Base-by-base conservation (phyloP, 345 rosid genomes). In the Eucalyptus erythrocorys region DNA sequence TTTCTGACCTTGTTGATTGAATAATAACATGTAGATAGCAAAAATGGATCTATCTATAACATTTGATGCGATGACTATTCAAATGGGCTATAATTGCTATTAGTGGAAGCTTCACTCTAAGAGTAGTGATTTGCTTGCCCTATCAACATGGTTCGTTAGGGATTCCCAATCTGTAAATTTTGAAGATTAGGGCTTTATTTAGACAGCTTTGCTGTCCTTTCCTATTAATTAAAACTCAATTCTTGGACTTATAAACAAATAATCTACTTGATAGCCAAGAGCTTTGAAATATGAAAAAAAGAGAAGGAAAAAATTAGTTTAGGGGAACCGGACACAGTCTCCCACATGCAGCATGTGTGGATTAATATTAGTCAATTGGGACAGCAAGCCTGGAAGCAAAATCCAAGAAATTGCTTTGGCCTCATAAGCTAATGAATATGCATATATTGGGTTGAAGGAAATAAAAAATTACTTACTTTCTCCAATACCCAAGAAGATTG, bases 331-430 rank as follows among this genome's bases (percentile, higher is more conserved):
- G 93, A 92, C 97, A 93, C 96, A 89, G 98, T 95, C 95, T 92
- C 96, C 99, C 96, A 95, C 98, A 92, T 91, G 97, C 86, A 88
- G 93, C 97, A 95, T 94, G 96, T 96, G 95, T 89, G 47, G 84
- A 82, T 91, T 71, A 90, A 92, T 92, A 93, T 91, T 90, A 92
- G 91, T 93, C 92, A 90, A 92, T 91, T 89, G 89, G 84, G 57
- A 89, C 85, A 91, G 88, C 88, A 55, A 30, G 89, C 48, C 55
- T 49, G 68, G 71, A 66, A 89, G 85, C 90, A 91, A 87, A 92
- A 89, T 50, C 90, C 92, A 88, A 91, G 90, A 89, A 90, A 87
- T 90, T 34, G 80, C 87, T 64, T 68, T 90, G 92, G 90, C 86
- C 87, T 76, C 87, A 37, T 30, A 45, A 48, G 87, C 32, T 42